phyloP scores from a whole-genome alignment of 2,329 filamentous ascomycete species.

The Periconia sp. region DNA sequence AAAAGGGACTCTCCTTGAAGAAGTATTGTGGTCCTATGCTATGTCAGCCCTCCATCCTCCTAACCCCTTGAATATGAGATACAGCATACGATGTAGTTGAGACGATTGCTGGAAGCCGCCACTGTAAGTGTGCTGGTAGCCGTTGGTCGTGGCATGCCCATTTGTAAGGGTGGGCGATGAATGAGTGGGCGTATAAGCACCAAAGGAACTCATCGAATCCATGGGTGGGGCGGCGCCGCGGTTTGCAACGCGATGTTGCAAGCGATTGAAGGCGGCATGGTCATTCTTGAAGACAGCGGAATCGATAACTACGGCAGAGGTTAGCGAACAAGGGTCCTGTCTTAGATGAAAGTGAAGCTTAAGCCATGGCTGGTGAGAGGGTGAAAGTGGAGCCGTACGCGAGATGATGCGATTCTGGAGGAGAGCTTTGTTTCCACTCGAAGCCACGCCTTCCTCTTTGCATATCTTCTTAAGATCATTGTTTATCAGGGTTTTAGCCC shows the following conservation, averaged over 20 bases:
- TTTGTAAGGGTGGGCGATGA: slow-evolving; percentile 24
- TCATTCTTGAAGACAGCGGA: slow-evolving; percentile 42
- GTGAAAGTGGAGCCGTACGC: slow-evolving; percentile 62
- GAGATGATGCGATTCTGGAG: slow-evolving; percentile 79
- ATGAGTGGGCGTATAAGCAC: slow-evolving; percentile 19
- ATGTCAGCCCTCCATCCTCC: background rate
- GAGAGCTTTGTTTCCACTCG: slow-evolving; percentile 82
- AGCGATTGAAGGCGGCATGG: slow-evolving; percentile 40
- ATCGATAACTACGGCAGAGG: slow-evolving; percentile 44
- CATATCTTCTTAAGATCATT: slow-evolving; percentile 78
- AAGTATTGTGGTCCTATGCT: slow-evolving; percentile 43
- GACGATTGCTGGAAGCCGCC: slow-evolving; percentile 20
- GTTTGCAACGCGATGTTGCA: slow-evolving; percentile 49
- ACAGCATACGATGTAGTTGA: slow-evolving; percentile 23
- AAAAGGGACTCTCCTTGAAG: slow-evolving; percentile 87
- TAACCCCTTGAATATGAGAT: background rate
- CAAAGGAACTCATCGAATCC: slow-evolving; percentile 22
- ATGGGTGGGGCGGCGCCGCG: slow-evolving; percentile 45
- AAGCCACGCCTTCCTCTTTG: slow-evolving; percentile 69
- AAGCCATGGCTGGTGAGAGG: slow-evolving; percentile 2
- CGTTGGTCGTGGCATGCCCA: slow-evolving; percentile 30
- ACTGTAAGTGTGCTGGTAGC: slow-evolving; percentile 17
- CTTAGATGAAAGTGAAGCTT: slow-evolving; percentile 5
- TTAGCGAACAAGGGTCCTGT: background rate
- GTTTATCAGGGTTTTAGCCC: slow-evolving; percentile 64